Conservation (phyloP, 306 rosid genomes). For the Clitoria ternatea region DNA sequence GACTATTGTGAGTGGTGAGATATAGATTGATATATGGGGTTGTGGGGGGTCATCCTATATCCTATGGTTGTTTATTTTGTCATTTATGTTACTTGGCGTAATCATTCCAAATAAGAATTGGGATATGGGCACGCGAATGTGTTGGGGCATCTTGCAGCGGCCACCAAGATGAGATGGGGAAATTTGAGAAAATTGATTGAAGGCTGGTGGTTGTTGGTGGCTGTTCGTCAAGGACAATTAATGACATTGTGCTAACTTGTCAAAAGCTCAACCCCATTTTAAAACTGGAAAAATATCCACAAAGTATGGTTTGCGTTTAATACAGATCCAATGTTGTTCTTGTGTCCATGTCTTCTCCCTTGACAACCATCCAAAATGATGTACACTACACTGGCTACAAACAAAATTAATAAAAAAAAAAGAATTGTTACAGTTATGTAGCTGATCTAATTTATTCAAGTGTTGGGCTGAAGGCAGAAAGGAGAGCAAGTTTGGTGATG, state of each 20-base stretch:
- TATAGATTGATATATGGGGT: too few species aligned
- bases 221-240: slow-evolving; percentile 31
- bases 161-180: neutral
- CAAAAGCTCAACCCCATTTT: slow-evolving; percentile 4
- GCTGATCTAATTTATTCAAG: slow-evolving; percentile 24
- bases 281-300: neutral
- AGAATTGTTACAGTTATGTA: too few species aligned
- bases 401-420: too few species aligned
- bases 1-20: neutral
- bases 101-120: neutral
- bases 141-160: neutral
- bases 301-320: neutral
- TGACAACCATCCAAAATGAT: neutral
- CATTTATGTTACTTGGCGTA: neutral
- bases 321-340: neutral
- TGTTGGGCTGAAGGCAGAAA: slow-evolving; percentile 3
- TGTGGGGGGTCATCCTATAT: too few species aligned
- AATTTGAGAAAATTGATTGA: neutral
- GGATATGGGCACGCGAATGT: neutral
- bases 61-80: neutral
- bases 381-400: too few species aligned
- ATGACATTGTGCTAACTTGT: slow-evolving; percentile 18
- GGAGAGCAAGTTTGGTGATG: slow-evolving; percentile 18
- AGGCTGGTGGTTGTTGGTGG: slow-evolving; percentile 37
- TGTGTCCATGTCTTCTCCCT: neutral